phyloP scores from a whole-genome alignment of 2,329 filamentous ascomycete genomes.

The Dryadomyces sulphureus region DNA sequence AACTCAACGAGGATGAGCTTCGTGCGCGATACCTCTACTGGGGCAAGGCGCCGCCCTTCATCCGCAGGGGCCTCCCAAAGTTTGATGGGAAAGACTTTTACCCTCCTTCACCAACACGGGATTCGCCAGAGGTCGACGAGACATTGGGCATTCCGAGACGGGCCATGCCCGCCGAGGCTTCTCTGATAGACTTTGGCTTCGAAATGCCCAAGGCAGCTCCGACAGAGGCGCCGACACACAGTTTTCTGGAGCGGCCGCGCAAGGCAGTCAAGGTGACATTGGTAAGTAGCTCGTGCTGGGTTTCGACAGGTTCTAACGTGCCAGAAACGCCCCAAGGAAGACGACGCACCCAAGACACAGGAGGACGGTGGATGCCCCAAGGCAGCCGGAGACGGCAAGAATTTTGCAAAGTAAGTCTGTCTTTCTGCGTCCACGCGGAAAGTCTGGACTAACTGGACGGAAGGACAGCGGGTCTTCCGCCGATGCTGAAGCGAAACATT shows the following conservation, averaged over 20 bases:
- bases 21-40: slow-evolving; percentile 46
- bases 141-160: background rate
- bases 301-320: too few relatives aligned
- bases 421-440: background rate
- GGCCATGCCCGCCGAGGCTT: slow-evolving; percentile 2
- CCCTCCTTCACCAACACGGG: slow-evolving; percentile 31
- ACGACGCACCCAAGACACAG: background rate
- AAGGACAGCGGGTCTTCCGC: slow-evolving; percentile 30
- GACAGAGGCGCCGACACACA: background rate
- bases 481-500: slow-evolving; percentile 33
- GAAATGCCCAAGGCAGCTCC: background rate
- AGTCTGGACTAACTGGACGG: too few relatives aligned
- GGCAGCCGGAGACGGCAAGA: background rate
- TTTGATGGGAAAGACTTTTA: slow-evolving; percentile 54
- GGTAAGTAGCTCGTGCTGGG: slow-evolving; percentile 3
- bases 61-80: slow-evolving; percentile 40
- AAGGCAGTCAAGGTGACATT: slow-evolving; percentile 10
- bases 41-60: slow-evolving; percentile 37
- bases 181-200: background rate
- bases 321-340: background rate
- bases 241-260: background rate
- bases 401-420: background rate
- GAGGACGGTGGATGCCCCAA: background rate
- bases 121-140: background rate
- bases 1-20: slow-evolving; percentile 43